Conservation (phyloP, 345 rosid species). For the Populus deltoides region DNA sequence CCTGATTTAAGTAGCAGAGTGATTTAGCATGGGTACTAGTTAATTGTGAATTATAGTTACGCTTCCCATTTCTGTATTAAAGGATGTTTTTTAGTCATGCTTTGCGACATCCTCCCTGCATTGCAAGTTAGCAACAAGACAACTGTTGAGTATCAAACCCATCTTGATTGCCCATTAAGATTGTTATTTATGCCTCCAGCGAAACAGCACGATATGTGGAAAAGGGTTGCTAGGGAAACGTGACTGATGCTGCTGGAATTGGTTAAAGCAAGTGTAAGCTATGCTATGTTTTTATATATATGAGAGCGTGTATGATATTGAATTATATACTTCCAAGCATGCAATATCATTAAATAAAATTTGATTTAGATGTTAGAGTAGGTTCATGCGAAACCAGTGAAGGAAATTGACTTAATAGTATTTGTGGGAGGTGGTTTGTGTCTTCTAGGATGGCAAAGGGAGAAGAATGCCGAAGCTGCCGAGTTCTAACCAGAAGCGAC, state of each 20-base stretch:
- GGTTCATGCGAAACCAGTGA: background rate
- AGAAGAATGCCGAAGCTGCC: background rate
- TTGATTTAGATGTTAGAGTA: background rate
- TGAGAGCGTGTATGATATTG: background rate
- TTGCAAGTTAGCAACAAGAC: background rate
- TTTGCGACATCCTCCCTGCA: background rate
- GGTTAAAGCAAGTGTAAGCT: background rate
- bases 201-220: background rate
- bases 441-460: background rate
- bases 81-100: background rate
- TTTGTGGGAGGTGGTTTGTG: background rate
- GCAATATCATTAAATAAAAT: background rate
- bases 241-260: background rate
- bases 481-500: background rate
- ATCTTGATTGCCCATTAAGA: background rate
- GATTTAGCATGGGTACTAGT: background rate
- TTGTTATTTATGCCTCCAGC: background rate
- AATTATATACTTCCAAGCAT: background rate
- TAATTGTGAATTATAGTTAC: background rate
- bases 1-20: background rate
- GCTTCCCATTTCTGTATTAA: background rate
- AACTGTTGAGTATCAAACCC: background rate
- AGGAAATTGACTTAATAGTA: background rate
- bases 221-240: background rate
- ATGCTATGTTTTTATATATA: background rate